Conservation (phyloP, 202 grass and related monocot genomes). For the Dendrocalamus latiflorus region DNA sequence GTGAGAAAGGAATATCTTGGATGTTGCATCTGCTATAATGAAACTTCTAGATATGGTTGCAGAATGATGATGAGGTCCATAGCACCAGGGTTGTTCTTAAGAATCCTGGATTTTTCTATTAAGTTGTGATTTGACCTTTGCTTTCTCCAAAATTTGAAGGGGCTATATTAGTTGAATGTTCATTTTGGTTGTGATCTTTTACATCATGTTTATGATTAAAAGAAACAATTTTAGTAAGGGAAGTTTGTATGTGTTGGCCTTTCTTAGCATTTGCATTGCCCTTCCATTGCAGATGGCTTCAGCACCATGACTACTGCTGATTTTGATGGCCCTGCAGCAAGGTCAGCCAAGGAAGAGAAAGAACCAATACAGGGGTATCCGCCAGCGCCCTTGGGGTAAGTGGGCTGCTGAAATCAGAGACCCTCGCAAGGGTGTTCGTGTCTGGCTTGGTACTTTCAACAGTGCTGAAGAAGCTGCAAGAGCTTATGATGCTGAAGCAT, state of each 20-base stretch:
- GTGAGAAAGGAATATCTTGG: background rate
- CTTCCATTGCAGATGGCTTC: conserved; percentile 43
- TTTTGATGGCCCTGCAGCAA: conserved; percentile 43
- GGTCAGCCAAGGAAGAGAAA: conserved; percentile 76
- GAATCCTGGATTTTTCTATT: background rate
- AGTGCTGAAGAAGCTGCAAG: conserved; percentile 93
- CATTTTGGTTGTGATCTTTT: background rate
- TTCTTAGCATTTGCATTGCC: background rate
- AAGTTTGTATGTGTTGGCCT: background rate
- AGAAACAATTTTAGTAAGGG: background rate
- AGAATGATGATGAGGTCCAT: background rate
- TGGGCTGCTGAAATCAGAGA: conserved; percentile 99
- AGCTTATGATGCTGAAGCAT: conserved; percentile 90
- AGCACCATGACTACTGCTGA: conserved; percentile 37
- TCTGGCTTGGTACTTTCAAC: conserved; percentile 97
- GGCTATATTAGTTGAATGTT: background rate
- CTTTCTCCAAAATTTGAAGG: background rate
- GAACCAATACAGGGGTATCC: conserved; percentile 90
- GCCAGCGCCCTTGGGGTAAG: conserved; percentile 95
- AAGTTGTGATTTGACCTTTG: background rate
- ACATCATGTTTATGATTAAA: background rate
- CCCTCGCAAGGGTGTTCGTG: conserved; percentile 84
- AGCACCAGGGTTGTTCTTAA: background rate
- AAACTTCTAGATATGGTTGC: background rate
- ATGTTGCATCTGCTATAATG: background rate